phyloP scores from a whole-genome alignment of 2,329 filamentous ascomycete genomes.

The Emericellopsis atlantica region DNA sequence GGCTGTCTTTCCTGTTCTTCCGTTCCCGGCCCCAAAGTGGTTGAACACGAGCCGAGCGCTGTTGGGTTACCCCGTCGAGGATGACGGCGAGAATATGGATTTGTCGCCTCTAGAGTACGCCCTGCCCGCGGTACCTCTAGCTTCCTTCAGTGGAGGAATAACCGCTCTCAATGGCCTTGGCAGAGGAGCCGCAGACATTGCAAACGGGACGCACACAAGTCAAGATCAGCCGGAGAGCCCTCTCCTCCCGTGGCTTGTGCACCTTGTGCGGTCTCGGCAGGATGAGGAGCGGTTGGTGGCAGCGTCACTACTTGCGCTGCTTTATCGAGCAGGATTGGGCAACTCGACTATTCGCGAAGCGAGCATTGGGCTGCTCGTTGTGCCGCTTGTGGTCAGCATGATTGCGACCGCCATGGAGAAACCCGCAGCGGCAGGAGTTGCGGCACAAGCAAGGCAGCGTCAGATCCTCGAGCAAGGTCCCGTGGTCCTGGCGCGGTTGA shows the following conservation, averaged over 20 bases:
- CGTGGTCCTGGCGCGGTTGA: conserved; percentile 62
- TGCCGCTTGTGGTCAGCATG: conserved; percentile 57
- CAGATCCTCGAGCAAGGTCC: conserved; percentile 58
- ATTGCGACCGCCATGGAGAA: conserved; percentile 25
- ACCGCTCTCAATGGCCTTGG: conserved; percentile 3
- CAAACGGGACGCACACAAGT: conserved; percentile 15
- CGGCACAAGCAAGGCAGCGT: conserved; percentile 10
- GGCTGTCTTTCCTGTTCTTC: conserved; percentile 52
- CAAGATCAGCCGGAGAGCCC: conserved; percentile 54
- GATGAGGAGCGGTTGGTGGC: conserved; percentile 55
- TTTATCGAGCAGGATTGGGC: conserved; percentile 57
- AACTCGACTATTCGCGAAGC: conserved; percentile 47
- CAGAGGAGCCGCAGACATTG: not conserved
- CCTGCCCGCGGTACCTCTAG: conserved; percentile 40
- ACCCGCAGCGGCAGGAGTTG: conserved; percentile 15
- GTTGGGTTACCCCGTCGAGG: conserved; percentile 38
- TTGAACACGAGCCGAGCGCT: conserved; percentile 36
- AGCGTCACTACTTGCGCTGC: conserved; percentile 52
- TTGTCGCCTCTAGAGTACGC: conserved; percentile 52
- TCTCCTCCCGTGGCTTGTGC: conserved; percentile 61
- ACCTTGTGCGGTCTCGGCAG: conserved; percentile 42
- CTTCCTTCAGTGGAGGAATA: conserved; percentile 16
- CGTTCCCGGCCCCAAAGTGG: conserved; percentile 35
- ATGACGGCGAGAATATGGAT: conserved; percentile 26
- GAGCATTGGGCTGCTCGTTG: conserved; percentile 52